Conservation (phyloP, 2,329 filamentous ascomycete genomes). For the Cercospora sp. region DNA sequence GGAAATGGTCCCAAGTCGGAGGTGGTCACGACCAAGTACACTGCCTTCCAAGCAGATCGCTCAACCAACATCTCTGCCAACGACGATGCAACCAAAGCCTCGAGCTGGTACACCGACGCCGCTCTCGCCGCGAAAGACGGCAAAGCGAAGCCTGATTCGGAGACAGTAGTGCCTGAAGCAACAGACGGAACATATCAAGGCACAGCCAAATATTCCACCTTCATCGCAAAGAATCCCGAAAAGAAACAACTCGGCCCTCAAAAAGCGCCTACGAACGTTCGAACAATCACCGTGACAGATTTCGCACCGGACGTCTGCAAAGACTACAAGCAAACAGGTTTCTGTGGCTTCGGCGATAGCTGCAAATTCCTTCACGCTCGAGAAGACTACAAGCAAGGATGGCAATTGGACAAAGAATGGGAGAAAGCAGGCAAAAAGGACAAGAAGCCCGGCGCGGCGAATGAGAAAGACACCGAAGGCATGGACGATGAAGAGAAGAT, state of each 20-base stretch:
- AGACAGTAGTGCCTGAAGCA: constrained; percentile 56
- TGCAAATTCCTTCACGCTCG: constrained; percentile 80
- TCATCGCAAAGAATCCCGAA: constrained; percentile 79
- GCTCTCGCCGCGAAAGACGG: constrained; percentile 39
- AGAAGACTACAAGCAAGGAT: constrained; percentile 83
- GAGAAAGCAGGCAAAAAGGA: constrained; percentile 72
- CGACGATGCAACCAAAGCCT: constrained; percentile 87
- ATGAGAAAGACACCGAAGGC: constrained; percentile 48
- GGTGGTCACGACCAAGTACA: constrained; percentile 36
- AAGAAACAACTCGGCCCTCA: constrained; percentile 75
- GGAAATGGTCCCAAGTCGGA: constrained; percentile 57
- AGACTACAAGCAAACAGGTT: constrained; percentile 81
- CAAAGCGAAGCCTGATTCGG: constrained; percentile 8
- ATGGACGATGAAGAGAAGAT: constrained; percentile 66
- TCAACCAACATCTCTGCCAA: constrained; percentile 62
- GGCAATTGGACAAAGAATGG: constrained; percentile 95
- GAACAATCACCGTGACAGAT: constrained; percentile 86
- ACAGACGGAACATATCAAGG: constrained; percentile 73
- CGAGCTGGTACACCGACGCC: constrained; percentile 84
- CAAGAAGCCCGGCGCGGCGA: constrained; percentile 56
- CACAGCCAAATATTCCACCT: constrained; percentile 67
- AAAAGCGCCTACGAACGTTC: constrained; percentile 84
- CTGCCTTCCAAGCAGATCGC: constrained; percentile 59
- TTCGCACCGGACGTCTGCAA: constrained; percentile 94
- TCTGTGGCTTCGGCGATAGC: constrained; percentile 71